Percentiles rank a stretch among this genome's conserved stretches.
phyloP scores from a whole-genome alignment of 306 rosid genomes.

The Prunus mume region DNA sequence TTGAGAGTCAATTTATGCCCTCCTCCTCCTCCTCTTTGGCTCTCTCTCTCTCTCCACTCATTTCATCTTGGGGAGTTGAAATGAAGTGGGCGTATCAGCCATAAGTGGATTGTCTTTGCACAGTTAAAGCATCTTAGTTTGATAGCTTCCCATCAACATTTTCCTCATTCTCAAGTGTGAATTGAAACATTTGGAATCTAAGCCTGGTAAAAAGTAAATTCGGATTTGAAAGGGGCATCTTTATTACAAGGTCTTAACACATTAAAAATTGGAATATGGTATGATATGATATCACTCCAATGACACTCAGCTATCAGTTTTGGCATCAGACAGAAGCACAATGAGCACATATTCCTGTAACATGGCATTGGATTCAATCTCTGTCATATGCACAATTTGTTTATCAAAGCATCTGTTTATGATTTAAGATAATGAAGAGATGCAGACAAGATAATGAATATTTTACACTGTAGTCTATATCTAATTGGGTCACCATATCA shows the following conservation, averaged over 20 bases:
- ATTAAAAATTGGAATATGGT: not conserved
- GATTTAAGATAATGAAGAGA: too few species aligned
- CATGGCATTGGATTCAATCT: conserved; percentile 1
- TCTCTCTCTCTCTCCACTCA: not conserved
- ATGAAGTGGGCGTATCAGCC: not conserved
- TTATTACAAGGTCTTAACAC: not conserved
- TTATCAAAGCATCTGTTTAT: not conserved
- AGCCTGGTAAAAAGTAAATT: not conserved
- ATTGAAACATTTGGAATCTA: not conserved
- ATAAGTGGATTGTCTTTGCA: conserved; percentile 8
- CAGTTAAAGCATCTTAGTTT: not conserved
- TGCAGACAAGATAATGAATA: not conserved
- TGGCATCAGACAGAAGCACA: conserved; percentile 1
- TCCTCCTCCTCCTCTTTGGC: not conserved
- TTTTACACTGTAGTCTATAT: not conserved
- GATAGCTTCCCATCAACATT: conserved; percentile 4
- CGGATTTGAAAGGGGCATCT: conserved; percentile 6
- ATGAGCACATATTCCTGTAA: conserved; percentile 14
- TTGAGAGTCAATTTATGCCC: not conserved
- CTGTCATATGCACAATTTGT: not conserved
- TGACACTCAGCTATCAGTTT: not conserved
- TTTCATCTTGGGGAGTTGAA: not conserved
- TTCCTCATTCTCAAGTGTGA: not conserved
- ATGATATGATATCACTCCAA: not conserved
- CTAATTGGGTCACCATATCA: not conserved